A percentile compares a stretch with the other conserved stretches of the same genome.
These are phyloP conservation scores for Debaryomyces maramus DNA, from an alignment of 805 yeast genomes.

Conservation along the genomic window DNA sequence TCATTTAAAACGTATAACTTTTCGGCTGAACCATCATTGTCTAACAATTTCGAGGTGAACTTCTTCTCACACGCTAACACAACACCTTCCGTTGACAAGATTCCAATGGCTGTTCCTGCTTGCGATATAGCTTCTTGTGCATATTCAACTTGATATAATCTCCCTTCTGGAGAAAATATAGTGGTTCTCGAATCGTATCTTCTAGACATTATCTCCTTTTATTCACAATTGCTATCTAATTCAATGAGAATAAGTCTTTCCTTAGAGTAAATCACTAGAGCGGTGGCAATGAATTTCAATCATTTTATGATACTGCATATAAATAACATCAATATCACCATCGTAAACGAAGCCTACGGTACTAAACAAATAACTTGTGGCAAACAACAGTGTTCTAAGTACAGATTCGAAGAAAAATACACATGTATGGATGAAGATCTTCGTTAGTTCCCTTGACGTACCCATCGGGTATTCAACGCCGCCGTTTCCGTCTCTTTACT, in stretches of 20 bases:
- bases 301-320: conserved; percentile 9
- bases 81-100: conserved; percentile 79
- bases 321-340: not conserved
- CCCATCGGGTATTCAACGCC: conserved; percentile 87
- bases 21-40: conserved; percentile 91
- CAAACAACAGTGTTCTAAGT: too few species aligned
- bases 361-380: too few species aligned
- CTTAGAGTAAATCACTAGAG: not conserved
- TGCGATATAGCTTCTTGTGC: conserved; percentile 88
- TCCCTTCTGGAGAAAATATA: conserved; percentile 97
- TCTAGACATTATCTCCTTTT: conserved; percentile 63
- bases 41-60: conserved; percentile 87
- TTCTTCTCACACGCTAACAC: conserved; percentile 96
- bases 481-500: conserved; percentile 72
- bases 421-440: conserved; percentile 20
- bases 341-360: not conserved
- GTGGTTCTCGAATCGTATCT: conserved; percentile 99
- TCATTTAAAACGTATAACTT: conserved; percentile 86
- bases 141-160: conserved; percentile 95
- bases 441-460: conserved; percentile 44
- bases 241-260: not conserved
- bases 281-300: conserved; percentile 10
- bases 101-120: conserved; percentile 82
- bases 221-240: not conserved
- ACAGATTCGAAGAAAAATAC: not conserved